Percentiles rank a stretch among this genome's conserved stretches.
These are phyloP conservation scores for Trypethelium eluteriae DNA, from an alignment of 495 filamentous ascomycete genomes.

Conservation along the genomic window DNA sequence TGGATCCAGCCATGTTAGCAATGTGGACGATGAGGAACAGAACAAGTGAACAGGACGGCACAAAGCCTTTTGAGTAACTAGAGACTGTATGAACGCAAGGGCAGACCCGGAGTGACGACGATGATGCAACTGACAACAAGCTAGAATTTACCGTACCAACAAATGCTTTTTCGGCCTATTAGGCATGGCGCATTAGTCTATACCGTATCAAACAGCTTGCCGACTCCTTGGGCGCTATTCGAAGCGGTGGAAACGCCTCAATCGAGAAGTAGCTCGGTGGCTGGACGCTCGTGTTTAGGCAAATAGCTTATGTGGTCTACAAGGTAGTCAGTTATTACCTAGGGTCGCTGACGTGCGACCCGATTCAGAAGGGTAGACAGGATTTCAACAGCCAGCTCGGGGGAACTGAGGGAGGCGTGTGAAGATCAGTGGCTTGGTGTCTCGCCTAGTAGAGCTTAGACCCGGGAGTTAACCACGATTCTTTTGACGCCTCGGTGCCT, in stretches of 20 bases:
- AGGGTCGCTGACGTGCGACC: too few relatives aligned
- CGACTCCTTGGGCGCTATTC: background rate
- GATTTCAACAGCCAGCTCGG: background rate
- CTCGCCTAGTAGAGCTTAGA: background rate
- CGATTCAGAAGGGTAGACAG: background rate
- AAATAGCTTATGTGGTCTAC: background rate
- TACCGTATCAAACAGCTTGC: background rate
- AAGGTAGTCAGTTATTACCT: background rate
- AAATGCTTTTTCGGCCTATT: background rate
- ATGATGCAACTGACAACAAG: background rate
- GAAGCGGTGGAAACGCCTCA: background rate
- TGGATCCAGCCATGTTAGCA: constrained; percentile 1
- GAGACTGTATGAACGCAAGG: background rate
- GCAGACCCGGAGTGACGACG: background rate
- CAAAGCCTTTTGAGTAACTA: background rate
- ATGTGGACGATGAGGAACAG: background rate
- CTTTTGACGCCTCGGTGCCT: background rate
- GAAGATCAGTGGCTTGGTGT: background rate
- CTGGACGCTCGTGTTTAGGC: background rate
- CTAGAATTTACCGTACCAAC: background rate
- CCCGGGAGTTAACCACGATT: background rate
- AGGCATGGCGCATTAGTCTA: background rate
- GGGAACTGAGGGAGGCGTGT: background rate
- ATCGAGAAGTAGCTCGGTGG: background rate
- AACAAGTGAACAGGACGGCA: background rate